phyloP scores from a whole-genome alignment of 495 filamentous ascomycete species.

The Annulohypoxylon nitens region DNA sequence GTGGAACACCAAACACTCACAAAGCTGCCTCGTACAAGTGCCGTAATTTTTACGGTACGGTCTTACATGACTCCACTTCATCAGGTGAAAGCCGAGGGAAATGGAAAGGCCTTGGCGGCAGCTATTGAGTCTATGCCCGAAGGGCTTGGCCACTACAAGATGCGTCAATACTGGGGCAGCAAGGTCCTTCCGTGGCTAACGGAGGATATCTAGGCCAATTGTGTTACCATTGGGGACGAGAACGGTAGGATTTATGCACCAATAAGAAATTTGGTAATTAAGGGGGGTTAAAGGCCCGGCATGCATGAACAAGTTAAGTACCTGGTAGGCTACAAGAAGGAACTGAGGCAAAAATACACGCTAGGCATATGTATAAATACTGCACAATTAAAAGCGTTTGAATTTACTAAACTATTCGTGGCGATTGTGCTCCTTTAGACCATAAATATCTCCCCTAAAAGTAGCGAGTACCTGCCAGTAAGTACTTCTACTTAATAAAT shows the following conservation, averaged over 20 bases:
- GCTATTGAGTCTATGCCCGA: constrained; percentile 75
- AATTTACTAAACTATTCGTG: no score
- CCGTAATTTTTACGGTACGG: constrained; percentile 76
- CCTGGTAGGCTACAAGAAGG: no score
- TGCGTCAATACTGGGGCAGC: constrained; percentile 67
- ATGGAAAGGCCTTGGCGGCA: constrained; percentile 68
- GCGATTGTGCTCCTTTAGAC: no score
- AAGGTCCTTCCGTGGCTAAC: constrained; percentile 37
- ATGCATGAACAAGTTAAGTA: neutral
- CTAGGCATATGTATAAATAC: no score
- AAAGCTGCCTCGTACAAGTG: constrained; percentile 71
- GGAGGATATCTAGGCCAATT: constrained; percentile 19
- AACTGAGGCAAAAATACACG: no score
- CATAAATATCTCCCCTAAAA: no score
- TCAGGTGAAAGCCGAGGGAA: constrained; percentile 73
- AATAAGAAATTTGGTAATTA: neutral
- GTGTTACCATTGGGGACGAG: neutral
- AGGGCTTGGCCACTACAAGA: constrained; percentile 72
- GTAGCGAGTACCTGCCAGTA: no score
- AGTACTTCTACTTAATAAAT: no score
- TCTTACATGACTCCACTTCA: constrained; percentile 76
- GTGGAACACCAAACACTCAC: constrained; percentile 79
- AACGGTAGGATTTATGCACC: neutral
- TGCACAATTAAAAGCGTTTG: no score
- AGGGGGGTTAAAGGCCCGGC: neutral